Evolutionary conservation across 2,329 filamentous ascomycete genomes (phyloP).

Genomic region (Herpotrichia juniperi): DNA sequence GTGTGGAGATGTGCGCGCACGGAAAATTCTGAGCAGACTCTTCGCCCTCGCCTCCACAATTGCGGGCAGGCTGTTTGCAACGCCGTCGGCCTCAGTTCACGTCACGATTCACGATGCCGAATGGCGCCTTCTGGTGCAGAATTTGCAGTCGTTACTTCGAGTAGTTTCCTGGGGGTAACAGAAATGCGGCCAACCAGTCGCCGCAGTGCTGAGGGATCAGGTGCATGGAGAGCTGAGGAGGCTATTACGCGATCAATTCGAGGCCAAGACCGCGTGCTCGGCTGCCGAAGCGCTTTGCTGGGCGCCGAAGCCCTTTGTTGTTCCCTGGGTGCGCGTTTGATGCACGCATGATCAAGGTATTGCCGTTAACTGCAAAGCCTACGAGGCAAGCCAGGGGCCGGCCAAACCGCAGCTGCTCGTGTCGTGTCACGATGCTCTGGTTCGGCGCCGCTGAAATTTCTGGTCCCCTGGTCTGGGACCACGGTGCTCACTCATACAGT

Average conservation of each 20-base stretch:
- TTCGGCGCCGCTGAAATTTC: constrained; percentile 35
- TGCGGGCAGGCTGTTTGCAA: neutral
- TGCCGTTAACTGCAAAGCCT: constrained; percentile 53
- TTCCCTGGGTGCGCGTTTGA: constrained; percentile 27
- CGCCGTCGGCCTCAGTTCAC: neutral
- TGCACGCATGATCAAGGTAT: constrained; percentile 40
- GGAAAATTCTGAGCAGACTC: too few relatives aligned
- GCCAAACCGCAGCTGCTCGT: constrained; percentile 19
- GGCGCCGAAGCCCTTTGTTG: constrained; percentile 13
- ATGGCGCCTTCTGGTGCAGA: constrained; percentile 28
- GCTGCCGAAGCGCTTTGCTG: constrained; percentile 13
- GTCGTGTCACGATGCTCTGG: constrained; percentile 30
- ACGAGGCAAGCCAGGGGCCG: constrained; percentile 5
- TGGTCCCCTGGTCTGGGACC: constrained; percentile 13
- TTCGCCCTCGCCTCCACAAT: neutral
- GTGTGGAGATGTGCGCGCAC: too few relatives aligned
- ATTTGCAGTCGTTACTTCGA: constrained; percentile 29
- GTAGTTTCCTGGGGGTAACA: constrained; percentile 32
- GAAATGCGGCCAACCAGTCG: constrained; percentile 19
- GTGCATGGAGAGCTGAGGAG: constrained; percentile 23
- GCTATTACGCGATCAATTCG: constrained; percentile 39
- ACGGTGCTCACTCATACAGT: constrained; percentile 4
- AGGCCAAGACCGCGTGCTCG: constrained; percentile 15
- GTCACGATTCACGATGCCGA: constrained; percentile 16
- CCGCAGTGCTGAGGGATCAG: constrained; percentile 24